Evolutionary conservation across 2,329 filamentous ascomycete genomes (phyloP).

Genomic region (Aspergillus sp.): DNA sequence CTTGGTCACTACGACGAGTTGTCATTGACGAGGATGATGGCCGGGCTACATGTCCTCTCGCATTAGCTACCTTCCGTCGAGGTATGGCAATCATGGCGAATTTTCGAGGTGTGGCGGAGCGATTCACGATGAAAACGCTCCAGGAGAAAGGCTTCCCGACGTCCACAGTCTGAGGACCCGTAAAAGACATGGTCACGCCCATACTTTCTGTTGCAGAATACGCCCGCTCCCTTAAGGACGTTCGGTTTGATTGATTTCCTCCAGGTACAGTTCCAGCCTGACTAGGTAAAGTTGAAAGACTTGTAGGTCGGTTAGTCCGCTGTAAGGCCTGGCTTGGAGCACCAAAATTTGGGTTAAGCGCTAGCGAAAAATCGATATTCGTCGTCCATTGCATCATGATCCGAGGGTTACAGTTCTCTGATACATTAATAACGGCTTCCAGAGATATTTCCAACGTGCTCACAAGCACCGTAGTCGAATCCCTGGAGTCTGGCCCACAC

Average conservation of each 20-base stretch:
- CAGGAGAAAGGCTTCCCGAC: conserved; percentile 57
- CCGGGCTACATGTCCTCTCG: conserved; percentile 43
- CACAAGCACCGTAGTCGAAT: conserved; percentile 38
- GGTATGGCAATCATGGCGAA: conserved; percentile 56
- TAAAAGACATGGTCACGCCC: conserved; percentile 57
- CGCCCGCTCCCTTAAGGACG: conserved; percentile 38
- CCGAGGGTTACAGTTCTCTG: conserved; percentile 42
- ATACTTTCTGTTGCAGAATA: conserved; percentile 38
- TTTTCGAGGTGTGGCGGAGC: conserved; percentile 53
- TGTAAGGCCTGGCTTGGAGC: conserved; percentile 47
- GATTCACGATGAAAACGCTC: conserved; percentile 60
- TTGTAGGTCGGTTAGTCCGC: conserved; percentile 45
- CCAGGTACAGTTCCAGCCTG: conserved; percentile 19
- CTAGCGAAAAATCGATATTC: conserved; percentile 49
- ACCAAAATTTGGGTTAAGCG: conserved; percentile 48
- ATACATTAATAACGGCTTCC: conserved; percentile 40
- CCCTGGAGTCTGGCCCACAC: conserved; percentile 35
- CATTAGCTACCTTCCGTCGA: conserved; percentile 44
- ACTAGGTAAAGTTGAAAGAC: conserved; percentile 36
- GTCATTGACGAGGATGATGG: conserved; percentile 47
- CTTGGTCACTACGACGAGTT: conserved; percentile 32
- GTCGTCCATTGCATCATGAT: conserved; percentile 51
- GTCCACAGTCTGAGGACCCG: conserved; percentile 49
- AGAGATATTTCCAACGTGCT: conserved; percentile 50
- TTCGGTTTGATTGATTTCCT: conserved; percentile 26